These are phyloP conservation scores for Colletotrichum lentis DNA, from an alignment of 2,329 filamentous ascomycete genomes.

Conservation along the genomic window DNA sequence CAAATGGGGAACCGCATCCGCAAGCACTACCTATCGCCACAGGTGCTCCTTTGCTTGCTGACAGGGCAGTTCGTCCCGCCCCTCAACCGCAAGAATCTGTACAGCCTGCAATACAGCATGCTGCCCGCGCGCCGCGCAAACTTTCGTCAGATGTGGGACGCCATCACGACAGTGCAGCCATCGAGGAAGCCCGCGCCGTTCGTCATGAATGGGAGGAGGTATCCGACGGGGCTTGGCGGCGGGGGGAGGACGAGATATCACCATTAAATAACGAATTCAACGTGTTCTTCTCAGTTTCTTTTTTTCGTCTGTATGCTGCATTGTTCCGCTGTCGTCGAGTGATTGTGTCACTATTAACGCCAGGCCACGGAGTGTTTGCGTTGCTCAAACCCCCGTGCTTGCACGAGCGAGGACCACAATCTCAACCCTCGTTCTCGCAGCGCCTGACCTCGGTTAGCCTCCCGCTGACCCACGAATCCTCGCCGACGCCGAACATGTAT, in stretches of 20 bases:
- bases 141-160: slow-evolving; percentile 86
- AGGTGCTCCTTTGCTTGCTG: slow-evolving; percentile 85
- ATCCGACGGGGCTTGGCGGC: slow-evolving; percentile 31
- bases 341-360: too few species aligned
- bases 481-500: slow-evolving; percentile 21
- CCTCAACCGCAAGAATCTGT: slow-evolving; percentile 92
- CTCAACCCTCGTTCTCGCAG: background rate
- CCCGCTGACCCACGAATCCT: slow-evolving; percentile 22
- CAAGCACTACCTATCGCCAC: slow-evolving; percentile 92
- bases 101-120: slow-evolving; percentile 98
- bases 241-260: slow-evolving; percentile 38
- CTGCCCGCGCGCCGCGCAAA: slow-evolving; percentile 82
- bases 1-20: slow-evolving; percentile 91
- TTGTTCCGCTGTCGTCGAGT: too few species aligned
- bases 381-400: too few species aligned
- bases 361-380: too few species aligned
- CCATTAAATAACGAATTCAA: slow-evolving; percentile 37
- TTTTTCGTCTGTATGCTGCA: background rate
- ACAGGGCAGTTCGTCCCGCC: slow-evolving; percentile 94
- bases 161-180: slow-evolving; percentile 63
- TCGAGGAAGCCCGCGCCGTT: slow-evolving; percentile 55
- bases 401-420: too few species aligned
- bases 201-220: slow-evolving; percentile 45
- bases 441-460: slow-evolving; percentile 11
- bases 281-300: background rate